Percentiles rank a stretch among this genome's conserved stretches.
These are phyloP conservation scores for Plectosphaerella plurivora DNA, from an alignment of 2,329 filamentous ascomycete genomes.

Conservation along the genomic window DNA sequence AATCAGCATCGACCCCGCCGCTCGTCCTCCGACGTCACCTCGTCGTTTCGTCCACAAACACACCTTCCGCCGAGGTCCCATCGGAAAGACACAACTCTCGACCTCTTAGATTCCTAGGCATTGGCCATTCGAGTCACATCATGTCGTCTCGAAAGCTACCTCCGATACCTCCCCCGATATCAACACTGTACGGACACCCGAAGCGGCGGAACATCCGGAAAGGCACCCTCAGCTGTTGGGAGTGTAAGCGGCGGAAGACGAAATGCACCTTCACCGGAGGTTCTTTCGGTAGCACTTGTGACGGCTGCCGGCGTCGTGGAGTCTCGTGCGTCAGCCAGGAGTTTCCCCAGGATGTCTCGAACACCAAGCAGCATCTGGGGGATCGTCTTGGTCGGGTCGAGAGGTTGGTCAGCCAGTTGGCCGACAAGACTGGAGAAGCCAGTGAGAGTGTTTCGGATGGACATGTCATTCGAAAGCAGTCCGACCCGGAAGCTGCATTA, in stretches of 20 bases:
- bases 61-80: neutral
- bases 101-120: no score
- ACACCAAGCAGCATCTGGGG: conserved; percentile 27
- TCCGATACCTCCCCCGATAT: no score
- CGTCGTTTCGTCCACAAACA: neutral
- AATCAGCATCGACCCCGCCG: neutral
- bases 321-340: conserved; percentile 44
- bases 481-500: no score
- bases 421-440: conserved; percentile 2
- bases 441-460: neutral
- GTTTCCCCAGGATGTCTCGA: conserved; percentile 30
- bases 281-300: conserved; percentile 32
- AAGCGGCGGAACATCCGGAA: conserved; percentile 43
- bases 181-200: neutral
- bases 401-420: conserved; percentile 37
- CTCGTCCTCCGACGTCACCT: neutral
- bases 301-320: conserved; percentile 38
- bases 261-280: conserved; percentile 39
- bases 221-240: conserved; percentile 55
- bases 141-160: no score
- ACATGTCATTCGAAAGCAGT: neutral
- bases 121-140: neutral
- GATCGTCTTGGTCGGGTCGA: conserved; percentile 42
- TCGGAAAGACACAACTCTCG: neutral
- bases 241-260: conserved; percentile 52